Evolutionary conservation across 441 rosid species (phyloP).

Genomic region (Corymbia citriodora): DNA sequence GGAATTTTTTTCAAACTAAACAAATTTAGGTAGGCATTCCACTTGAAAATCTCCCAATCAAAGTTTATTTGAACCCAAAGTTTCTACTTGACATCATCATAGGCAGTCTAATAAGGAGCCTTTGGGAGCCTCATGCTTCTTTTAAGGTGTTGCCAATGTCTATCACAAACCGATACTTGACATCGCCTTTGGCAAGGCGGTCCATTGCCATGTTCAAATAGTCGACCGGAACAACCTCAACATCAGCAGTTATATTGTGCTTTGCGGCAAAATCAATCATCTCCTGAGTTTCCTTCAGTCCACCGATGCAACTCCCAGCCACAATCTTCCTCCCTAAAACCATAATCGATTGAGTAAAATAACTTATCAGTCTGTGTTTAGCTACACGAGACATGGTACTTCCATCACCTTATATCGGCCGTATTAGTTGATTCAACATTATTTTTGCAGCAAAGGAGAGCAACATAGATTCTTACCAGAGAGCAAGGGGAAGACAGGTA

Average conservation of each 20-base stretch:
- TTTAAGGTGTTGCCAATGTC: background rate
- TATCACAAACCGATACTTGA: background rate
- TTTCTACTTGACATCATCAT: background rate
- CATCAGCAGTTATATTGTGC: background rate
- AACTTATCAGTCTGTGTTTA: background rate
- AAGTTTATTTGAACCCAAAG: background rate
- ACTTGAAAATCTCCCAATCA: background rate
- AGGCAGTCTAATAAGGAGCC: background rate
- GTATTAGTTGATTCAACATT: background rate
- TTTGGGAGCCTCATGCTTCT: background rate
- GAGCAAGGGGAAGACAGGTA: conserved; percentile 8
- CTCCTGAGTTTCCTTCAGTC: background rate
- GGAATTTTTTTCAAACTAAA: background rate
- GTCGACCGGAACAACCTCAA: background rate
- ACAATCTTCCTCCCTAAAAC: background rate
- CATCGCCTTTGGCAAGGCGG: background rate
- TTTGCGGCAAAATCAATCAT: background rate
- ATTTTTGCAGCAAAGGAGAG: background rate
- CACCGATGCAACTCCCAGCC: background rate
- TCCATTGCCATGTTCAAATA: background rate
- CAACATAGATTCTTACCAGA: conserved; percentile 2
- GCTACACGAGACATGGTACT: background rate
- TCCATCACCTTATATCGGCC: background rate
- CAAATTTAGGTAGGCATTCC: background rate
- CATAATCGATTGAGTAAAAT: background rate